These are phyloP conservation scores for Annulohypoxylon nitens DNA, from an alignment of 495 filamentous ascomycete genomes.

Conservation along the genomic window DNA sequence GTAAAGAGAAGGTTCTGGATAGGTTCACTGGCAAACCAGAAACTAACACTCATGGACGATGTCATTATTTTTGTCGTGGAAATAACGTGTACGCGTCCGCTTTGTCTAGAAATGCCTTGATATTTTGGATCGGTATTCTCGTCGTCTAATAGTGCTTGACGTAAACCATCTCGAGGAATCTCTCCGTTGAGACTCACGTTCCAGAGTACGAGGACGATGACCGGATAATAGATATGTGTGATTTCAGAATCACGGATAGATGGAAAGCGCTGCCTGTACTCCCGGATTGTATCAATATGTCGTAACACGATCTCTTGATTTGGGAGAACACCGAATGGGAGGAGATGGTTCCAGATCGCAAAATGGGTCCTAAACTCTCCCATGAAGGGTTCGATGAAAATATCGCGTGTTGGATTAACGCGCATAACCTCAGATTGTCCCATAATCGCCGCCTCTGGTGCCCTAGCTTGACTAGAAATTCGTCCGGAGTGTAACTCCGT, in stretches of 20 bases:
- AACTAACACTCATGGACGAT: not conserved
- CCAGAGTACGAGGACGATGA: not conserved
- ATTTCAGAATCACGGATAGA: not conserved
- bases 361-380: slow-evolving; percentile 1
- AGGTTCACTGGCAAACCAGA: not conserved
- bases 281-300: not conserved
- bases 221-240: not conserved
- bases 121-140: slow-evolving; percentile 1
- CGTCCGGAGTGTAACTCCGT: not conserved
- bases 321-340: not conserved
- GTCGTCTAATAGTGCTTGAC: not conserved
- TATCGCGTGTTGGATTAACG: not conserved
- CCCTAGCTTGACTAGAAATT: not conserved
- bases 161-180: not conserved
- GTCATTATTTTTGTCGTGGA: not conserved
- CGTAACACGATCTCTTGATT: not conserved
- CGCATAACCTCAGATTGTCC: not conserved
- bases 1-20: not conserved
- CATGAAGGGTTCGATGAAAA: not conserved
- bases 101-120: not conserved
- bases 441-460: not conserved
- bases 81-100: not conserved
- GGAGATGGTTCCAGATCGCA: not conserved
- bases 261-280: not conserved
- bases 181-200: not conserved